Evolutionary conservation across 169 alveolate genomes (phyloP).

Genomic region (Plasmodium coatneyi): DNA sequence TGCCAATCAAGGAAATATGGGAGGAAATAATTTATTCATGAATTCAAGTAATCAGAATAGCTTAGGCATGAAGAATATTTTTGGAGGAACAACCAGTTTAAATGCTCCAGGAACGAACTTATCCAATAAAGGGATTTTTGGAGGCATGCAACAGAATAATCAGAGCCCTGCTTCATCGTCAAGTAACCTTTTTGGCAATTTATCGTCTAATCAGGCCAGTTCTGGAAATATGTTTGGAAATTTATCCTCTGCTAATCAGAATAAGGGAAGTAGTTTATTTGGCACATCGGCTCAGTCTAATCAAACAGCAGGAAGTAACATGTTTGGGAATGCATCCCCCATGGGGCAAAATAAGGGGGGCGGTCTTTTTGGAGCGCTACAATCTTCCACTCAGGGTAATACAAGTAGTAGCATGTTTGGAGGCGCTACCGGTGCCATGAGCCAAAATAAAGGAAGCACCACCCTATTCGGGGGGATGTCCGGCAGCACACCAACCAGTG

Average conservation of each 20-base stretch:
- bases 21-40: constrained; percentile 61
- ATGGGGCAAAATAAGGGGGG: constrained; percentile 39
- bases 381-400: neutral
- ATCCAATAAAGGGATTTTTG: constrained; percentile 59
- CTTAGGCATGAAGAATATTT: constrained; percentile 48
- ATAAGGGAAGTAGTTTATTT: constrained; percentile 46
- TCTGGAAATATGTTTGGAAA: constrained; percentile 38
- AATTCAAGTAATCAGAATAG: constrained; percentile 62
- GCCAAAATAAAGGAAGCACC: constrained; percentile 12
- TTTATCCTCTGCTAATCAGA: constrained; percentile 47
- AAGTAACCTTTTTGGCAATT: constrained; percentile 49
- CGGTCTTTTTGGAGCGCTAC: constrained; percentile 39
- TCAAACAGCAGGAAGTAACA: constrained; percentile 8
- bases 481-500: neutral
- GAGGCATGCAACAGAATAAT: constrained; percentile 52
- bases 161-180: constrained; percentile 30
- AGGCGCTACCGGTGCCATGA: constrained; percentile 9
- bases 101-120: constrained; percentile 66
- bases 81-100: constrained; percentile 55
- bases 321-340: constrained; percentile 49
- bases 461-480: constrained; percentile 45
- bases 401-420: constrained; percentile 42
- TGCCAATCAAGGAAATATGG: constrained; percentile 41
- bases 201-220: constrained; percentile 29
- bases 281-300: constrained; percentile 29